Conservation (phyloP, 2,329 filamentous ascomycete genomes). For the Macrophomina tecta region DNA sequence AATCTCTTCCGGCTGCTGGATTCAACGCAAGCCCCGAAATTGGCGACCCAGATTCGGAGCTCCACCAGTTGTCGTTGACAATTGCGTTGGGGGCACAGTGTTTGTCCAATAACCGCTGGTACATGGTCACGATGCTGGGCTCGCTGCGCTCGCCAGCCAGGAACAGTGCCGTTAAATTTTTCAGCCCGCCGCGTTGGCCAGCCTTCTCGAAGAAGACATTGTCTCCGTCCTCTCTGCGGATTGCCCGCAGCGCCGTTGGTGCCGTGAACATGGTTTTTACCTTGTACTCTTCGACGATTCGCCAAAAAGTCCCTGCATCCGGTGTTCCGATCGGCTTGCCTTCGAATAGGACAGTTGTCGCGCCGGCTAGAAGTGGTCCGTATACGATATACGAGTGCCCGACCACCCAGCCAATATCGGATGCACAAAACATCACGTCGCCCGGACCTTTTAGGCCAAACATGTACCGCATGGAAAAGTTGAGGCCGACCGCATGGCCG, state of each 20-base stretch:
- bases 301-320: constrained; percentile 86
- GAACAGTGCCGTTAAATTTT: constrained; percentile 75
- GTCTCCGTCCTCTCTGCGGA: constrained; percentile 82
- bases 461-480: constrained; percentile 80
- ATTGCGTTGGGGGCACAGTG: constrained; percentile 68
- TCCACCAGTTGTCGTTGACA: constrained; percentile 78
- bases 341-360: constrained; percentile 87
- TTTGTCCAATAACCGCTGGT: constrained; percentile 72
- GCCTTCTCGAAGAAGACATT: constrained; percentile 68
- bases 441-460: constrained; percentile 84
- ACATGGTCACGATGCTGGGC: constrained; percentile 81
- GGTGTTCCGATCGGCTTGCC: constrained; percentile 94
- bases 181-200: constrained; percentile 74
- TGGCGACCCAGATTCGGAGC: constrained; percentile 71
- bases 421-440: constrained; percentile 80
- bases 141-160: constrained; percentile 90
- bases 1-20: constrained; percentile 65
- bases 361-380: constrained; percentile 81
- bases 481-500: constrained; percentile 84
- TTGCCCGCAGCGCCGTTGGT: constrained; percentile 84
- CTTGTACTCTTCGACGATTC: constrained; percentile 81
- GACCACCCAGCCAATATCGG: constrained; percentile 92
- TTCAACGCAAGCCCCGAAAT: constrained; percentile 70
- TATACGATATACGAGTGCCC: constrained; percentile 89
- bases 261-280: constrained; percentile 87